Percentiles rank a stretch among this genome's conserved stretches.
phyloP scores from a whole-genome alignment of 2,329 filamentous ascomycete genomes.

The Chaetomium sp. region DNA sequence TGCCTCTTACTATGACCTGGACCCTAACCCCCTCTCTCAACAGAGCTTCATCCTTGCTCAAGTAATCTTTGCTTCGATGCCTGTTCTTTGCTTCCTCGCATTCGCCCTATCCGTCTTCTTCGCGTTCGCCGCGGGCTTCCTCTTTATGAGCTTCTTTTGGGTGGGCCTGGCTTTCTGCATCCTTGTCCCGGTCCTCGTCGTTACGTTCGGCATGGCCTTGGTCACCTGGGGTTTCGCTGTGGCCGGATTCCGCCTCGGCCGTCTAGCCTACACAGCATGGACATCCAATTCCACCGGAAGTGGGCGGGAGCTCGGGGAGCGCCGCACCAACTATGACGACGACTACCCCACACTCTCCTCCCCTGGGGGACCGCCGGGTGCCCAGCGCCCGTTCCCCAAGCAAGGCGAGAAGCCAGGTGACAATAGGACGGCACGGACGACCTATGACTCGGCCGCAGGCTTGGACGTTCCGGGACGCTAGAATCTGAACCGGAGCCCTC shows the following conservation, averaged over 20 bases:
- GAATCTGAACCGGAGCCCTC: too few species aligned
- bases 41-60: constrained; percentile 71
- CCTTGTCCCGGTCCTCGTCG: constrained; percentile 67
- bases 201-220: constrained; percentile 63
- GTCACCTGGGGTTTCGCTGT: constrained; percentile 70
- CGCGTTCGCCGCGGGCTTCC: constrained; percentile 62
- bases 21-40: constrained; percentile 4
- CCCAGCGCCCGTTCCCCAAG: too few species aligned
- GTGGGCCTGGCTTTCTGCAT: constrained; percentile 67
- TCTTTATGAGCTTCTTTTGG: constrained; percentile 69
- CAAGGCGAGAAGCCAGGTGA: background rate
- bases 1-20: background rate
- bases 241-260: constrained; percentile 56
- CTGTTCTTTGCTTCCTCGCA: constrained; percentile 67
- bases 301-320: background rate
- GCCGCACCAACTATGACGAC: background rate
- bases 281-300: background rate
- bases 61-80: constrained; percentile 64
- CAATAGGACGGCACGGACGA: too few species aligned
- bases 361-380: too few species aligned
- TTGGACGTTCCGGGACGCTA: constrained; percentile 1
- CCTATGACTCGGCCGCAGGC: background rate
- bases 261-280: constrained; percentile 49
- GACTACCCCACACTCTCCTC: background rate
- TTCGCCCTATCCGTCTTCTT: constrained; percentile 66